Evolutionary conservation across 768 basidiomycete genomes (phyloP).

Genomic region (Pisolithus orientalis): DNA sequence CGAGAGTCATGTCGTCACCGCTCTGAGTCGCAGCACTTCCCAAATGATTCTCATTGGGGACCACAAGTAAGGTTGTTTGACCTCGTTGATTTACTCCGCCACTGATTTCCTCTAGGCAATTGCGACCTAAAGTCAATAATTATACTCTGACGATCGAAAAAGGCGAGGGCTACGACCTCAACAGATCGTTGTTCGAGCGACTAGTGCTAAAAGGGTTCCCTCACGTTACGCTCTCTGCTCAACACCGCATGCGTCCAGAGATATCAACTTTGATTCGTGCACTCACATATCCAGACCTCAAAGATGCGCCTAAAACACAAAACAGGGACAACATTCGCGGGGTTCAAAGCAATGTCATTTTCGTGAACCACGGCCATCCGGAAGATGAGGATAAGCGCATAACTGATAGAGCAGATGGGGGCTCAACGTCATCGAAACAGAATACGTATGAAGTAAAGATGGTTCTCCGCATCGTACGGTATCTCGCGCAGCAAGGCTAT

Average conservation of each 20-base stretch:
- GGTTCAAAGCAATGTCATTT: conserved; percentile 50
- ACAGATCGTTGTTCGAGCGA: conserved; percentile 63
- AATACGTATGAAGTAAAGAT: conserved; percentile 56
- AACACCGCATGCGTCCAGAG: conserved; percentile 74
- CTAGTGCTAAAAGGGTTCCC: conserved; percentile 58
- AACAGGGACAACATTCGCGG: conserved; percentile 50
- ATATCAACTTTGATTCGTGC: conserved; percentile 56
- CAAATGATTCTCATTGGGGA: conserved; percentile 68
- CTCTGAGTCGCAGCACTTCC: conserved; percentile 38
- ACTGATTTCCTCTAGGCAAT: conserved; percentile 38
- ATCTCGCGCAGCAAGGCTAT: conserved; percentile 65
- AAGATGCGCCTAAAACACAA: conserved; percentile 45
- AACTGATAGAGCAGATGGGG: conserved; percentile 40
- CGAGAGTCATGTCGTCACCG: conserved; percentile 59
- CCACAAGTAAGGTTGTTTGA: conserved; percentile 50
- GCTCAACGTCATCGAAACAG: conserved; percentile 50
- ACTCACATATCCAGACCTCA: conserved; percentile 60
- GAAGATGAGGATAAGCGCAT: conserved; percentile 44
- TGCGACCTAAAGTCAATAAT: conserved; percentile 67
- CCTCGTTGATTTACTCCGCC: neutral
- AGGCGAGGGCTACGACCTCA: conserved; percentile 60
- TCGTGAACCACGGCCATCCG: conserved; percentile 49
- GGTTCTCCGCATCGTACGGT: conserved; percentile 60
- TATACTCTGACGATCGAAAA: conserved; percentile 64
- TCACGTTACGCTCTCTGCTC: conserved; percentile 46